Conservation (phyloP, 192 early-diverging fungal genomes). For the Dimargaris xerosporica region DNA sequence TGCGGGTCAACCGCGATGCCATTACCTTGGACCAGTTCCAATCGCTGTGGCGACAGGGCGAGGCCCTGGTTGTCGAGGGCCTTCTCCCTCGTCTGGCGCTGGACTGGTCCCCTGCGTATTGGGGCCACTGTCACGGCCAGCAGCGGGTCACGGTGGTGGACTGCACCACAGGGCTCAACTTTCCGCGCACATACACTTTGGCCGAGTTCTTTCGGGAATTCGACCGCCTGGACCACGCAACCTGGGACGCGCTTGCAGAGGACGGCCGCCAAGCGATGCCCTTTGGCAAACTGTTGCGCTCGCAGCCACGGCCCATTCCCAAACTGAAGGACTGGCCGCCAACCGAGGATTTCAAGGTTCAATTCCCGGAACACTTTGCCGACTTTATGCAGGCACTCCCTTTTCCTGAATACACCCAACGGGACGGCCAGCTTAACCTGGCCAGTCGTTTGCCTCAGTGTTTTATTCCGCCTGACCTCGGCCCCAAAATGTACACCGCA, state of each 20-base stretch:
- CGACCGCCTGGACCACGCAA: conserved; percentile 20
- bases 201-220: conserved; percentile 34
- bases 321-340: conserved; percentile 56
- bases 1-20: neutral
- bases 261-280: neutral
- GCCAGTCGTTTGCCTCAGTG: conserved; percentile 32
- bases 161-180: conserved; percentile 17
- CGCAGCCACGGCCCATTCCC: conserved; percentile 16
- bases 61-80: conserved; percentile 7
- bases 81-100: conserved; percentile 11
- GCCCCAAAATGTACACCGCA: conserved; percentile 62
- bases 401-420: conserved; percentile 36
- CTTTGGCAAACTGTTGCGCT: conserved; percentile 4
- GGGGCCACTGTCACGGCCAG: conserved; percentile 21
- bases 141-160: conserved; percentile 36
- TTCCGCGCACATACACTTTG: conserved; percentile 18
- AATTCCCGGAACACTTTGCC: conserved; percentile 34
- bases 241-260: neutral
- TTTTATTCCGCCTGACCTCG: conserved; percentile 49
- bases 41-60: conserved; percentile 1
- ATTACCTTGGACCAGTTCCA: conserved; percentile 11
- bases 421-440: conserved; percentile 37
- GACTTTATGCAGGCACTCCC: conserved; percentile 42
- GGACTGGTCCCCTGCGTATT: conserved; percentile 21
- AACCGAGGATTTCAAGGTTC: conserved; percentile 30